phyloP scores from a whole-genome alignment of 1,284 basidiomycete genomes.

The Ustilago hordei region DNA sequence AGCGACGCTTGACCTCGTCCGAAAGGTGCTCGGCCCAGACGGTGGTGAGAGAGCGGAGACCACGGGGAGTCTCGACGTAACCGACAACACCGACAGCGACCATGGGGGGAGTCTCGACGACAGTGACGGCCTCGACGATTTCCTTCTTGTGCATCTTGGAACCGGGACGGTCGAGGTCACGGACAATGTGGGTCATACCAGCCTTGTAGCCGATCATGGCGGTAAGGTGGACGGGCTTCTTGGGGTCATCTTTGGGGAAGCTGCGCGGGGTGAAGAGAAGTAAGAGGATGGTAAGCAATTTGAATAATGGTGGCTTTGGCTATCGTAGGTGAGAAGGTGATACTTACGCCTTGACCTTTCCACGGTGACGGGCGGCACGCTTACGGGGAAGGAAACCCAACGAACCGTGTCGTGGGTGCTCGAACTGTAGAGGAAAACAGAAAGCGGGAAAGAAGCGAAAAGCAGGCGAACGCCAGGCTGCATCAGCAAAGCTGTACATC shows the following conservation, averaged over 20 bases:
- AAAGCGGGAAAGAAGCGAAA: constrained; percentile 45
- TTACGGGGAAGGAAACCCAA: constrained; percentile 70
- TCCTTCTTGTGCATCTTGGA: constrained; percentile 78
- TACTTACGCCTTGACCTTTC: constrained; percentile 66
- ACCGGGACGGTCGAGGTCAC: constrained; percentile 98
- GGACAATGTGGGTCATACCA: constrained; percentile 99
- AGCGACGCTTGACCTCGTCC: constrained; percentile 94
- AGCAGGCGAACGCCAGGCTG: constrained; percentile 56
- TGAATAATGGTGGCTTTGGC: background rate
- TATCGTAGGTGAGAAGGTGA: background rate
- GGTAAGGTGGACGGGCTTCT: constrained; percentile 98
- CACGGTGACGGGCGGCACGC: constrained; percentile 69
- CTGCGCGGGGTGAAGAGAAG: constrained; percentile 2
- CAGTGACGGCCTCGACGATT: constrained; percentile 96
- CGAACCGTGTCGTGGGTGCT: constrained; percentile 69
- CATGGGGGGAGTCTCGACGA: constrained; percentile 97
- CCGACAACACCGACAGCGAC: constrained; percentile 98
- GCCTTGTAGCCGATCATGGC: constrained; percentile 99
- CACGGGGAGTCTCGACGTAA: constrained; percentile 99
- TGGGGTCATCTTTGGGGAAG: constrained; percentile 89
- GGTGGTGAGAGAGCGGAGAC: constrained; percentile 84
- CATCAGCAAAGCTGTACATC: constrained; percentile 61
- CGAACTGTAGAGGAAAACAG: constrained; percentile 55
- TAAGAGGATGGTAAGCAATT: background rate
- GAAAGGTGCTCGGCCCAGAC: constrained; percentile 78